Conservation (phyloP, 2,329 filamentous ascomycete genomes). For the Hymenoscyphus fructigenus region DNA sequence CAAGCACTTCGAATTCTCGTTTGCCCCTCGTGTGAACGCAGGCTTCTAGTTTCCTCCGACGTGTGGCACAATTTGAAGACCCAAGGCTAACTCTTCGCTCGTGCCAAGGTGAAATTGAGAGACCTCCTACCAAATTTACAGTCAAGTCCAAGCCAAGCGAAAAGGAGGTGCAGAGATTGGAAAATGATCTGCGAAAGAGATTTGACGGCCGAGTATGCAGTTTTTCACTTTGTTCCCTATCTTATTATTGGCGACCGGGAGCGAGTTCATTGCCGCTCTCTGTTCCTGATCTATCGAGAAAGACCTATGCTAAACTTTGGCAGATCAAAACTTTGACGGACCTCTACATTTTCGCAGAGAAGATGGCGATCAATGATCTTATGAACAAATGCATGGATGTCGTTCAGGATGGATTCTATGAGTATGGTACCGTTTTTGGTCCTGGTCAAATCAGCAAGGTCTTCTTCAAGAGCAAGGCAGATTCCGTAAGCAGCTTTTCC, state of each 20-base stretch:
- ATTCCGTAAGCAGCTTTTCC: neutral
- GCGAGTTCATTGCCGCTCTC: neutral
- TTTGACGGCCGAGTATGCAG: neutral
- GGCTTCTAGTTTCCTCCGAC: neutral
- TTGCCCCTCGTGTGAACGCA: neutral
- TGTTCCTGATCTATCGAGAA: constrained; percentile 13
- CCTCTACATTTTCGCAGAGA: constrained; percentile 22
- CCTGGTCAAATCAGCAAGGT: constrained; percentile 6
- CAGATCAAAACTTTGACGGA: constrained; percentile 12
- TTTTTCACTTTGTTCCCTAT: no score
- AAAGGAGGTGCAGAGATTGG: neutral
- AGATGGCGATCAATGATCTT: constrained; percentile 15
- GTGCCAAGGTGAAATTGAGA: neutral
- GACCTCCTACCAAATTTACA: neutral
- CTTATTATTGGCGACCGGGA: neutral
- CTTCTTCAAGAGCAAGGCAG: constrained; percentile 15
- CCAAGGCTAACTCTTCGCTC: neutral
- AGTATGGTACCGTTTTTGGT: constrained; percentile 21
- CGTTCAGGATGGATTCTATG: constrained; percentile 24
- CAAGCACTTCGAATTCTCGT: neutral
- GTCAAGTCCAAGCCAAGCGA: neutral
- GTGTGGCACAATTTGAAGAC: neutral
- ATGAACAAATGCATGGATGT: constrained; percentile 24
- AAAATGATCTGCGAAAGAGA: neutral
- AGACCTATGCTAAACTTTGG: neutral